Evolutionary conservation across 257 asterid species (phyloP), one percentile per base, ranked within the genome.

Genomic region (Anisodus tanguticus): DNA sequence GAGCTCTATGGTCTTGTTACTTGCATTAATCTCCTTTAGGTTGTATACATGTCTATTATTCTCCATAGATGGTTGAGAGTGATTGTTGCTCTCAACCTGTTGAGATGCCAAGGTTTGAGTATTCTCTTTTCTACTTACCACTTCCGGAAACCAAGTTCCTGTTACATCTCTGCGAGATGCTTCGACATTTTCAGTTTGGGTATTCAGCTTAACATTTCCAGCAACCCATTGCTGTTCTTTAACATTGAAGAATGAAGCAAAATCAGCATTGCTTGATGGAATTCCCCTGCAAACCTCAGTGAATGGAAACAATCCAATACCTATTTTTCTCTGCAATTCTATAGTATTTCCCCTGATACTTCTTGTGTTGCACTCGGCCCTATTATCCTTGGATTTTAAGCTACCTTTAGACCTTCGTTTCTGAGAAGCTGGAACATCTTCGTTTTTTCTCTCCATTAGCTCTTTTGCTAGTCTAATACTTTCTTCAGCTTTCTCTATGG

Each of bases 401-500:
- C 83, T 53, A 72, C 88, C 84, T 69, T 79, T 85, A 59, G 89
- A 77, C 84, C 89, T 86, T 47, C 86, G 87, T 77, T 86, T 90
- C 64, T 88, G 81, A 72, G 86, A 83, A 86, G 85, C 86, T 84
- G 59, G 90, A 80, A 55, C 64, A 83, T 91, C 83, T 70, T 90
- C 92, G 47, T 77, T 92, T 82, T 92, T 90, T 88, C 91, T 91
- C 81, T 94, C 98, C 99, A 92, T 93, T 41, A 91, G 85, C 90
- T 93, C 90, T 88, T 93, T 93, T 43, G 97, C 98, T 58, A 93
- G 83, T 88, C 98, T 90, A 88, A 95, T 94, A 86, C 94, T 93
- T 90, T 95, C 98, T 88, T 95, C 95, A 85, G 98, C 99, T 88
- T 93, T 93, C 85, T 93, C 96, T 49, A 95, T 85, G 68, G 98